Evolutionary conservation across 768 basidiomycete species (phyloP).

Genomic region (Vararia minispora): DNA sequence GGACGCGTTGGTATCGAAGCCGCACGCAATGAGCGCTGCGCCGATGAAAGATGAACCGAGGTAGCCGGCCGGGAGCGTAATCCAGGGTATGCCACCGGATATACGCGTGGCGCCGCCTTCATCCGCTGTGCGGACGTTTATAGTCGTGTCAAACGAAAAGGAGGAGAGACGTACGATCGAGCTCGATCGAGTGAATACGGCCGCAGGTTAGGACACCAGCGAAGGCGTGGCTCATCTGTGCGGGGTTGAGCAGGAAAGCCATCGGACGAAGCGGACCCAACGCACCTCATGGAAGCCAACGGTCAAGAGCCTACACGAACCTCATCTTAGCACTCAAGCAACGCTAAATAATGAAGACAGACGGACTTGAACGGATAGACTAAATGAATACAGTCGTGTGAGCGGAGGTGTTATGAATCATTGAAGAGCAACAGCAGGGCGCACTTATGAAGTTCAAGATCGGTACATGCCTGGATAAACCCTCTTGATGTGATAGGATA

Average conservation of each 20-base stretch:
- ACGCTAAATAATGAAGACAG: conserved; percentile 1
- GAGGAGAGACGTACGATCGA: conserved; percentile 58
- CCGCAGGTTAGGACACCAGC: conserved; percentile 76
- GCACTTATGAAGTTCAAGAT: conserved; percentile 61
- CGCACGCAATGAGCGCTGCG: conserved; percentile 76
- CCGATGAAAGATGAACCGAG: conserved; percentile 82
- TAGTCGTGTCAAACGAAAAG: background rate
- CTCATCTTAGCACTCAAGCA: conserved; percentile 1
- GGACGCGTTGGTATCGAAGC: conserved; percentile 81
- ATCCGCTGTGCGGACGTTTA: conserved; percentile 39
- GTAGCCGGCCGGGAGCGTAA: conserved; percentile 81
- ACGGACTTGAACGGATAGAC: conserved; percentile 89
- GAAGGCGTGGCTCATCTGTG: conserved; percentile 79
- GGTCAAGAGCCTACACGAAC: conserved; percentile 49
- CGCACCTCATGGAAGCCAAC: conserved; percentile 83
- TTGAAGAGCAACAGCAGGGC: conserved; percentile 21
- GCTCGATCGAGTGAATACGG: conserved; percentile 73
- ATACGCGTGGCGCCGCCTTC: conserved; percentile 83
- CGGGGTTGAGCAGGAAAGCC: conserved; percentile 1
- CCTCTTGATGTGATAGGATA: background rate
- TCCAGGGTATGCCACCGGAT: conserved; percentile 75
- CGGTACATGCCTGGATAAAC: conserved; percentile 57
- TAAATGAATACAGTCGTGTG: conserved; percentile 17
- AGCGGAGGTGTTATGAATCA: background rate
- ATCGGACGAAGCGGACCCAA: conserved; percentile 1